phyloP scores from a whole-genome alignment of 2,329 filamentous ascomycete genomes.

The Amylocarpus encephaloides region DNA sequence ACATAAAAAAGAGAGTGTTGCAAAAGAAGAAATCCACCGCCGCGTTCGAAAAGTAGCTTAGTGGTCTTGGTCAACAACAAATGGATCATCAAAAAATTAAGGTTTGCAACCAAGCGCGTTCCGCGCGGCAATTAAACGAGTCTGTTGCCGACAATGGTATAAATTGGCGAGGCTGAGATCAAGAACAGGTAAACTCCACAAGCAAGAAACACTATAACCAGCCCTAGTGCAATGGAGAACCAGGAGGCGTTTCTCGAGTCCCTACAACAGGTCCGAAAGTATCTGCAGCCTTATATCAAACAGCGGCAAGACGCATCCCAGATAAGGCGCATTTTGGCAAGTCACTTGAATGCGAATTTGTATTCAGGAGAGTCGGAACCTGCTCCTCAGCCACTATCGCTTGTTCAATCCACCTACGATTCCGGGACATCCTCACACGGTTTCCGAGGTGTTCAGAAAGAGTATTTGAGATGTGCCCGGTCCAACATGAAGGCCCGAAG shows the following conservation, averaged over 20 bases:
- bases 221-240: constrained; percentile 17
- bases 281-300: constrained; percentile 48
- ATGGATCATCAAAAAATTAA: not conserved
- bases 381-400: constrained; percentile 35
- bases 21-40: not conserved
- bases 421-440: constrained; percentile 33
- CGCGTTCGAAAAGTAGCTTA: not conserved
- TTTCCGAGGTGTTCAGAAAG: constrained; percentile 43
- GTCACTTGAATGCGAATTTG: constrained; percentile 45
- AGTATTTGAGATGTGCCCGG: constrained; percentile 49
- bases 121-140: not conserved
- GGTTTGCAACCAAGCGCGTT: not conserved
- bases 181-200: not conserved
- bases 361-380: constrained; percentile 33
- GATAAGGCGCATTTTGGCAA: constrained; percentile 48
- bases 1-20: not conserved
- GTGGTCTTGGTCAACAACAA: not conserved
- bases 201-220: not conserved
- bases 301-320: constrained; percentile 51
- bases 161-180: constrained; percentile 1
- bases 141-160: not conserved
- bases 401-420: constrained; percentile 38
- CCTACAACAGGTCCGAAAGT: constrained; percentile 36
- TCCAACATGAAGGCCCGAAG: constrained; percentile 46
- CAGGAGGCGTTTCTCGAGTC: constrained; percentile 30